Evolutionary conservation across 2,329 filamentous ascomycete genomes (phyloP).

Genomic region (Aspergillus melleus): DNA sequence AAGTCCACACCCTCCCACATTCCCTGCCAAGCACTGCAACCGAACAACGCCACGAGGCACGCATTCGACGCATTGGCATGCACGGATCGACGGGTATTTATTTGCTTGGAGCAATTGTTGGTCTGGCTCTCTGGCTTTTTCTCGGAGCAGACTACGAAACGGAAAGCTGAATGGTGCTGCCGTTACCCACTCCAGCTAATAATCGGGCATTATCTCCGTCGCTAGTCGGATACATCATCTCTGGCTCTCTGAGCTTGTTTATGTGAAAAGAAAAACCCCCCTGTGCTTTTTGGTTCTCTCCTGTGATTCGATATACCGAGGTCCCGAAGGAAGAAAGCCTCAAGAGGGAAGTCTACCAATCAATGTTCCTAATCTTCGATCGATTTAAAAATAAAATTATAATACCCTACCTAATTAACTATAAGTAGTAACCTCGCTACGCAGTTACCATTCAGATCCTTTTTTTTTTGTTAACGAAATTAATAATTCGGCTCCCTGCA

Average conservation of each 20-base stretch:
- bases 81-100: slow-evolving; percentile 19
- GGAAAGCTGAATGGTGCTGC: not conserved
- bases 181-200: not conserved
- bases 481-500: not conserved
- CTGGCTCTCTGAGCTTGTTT: not conserved
- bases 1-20: slow-evolving; percentile 4
- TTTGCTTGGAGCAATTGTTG: slow-evolving; percentile 2
- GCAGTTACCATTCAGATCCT: not conserved
- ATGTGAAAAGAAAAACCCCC: not conserved
- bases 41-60: slow-evolving; percentile 20
- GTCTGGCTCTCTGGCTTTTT: not conserved
- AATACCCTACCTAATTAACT: not conserved
- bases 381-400: not conserved
- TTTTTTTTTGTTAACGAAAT: not conserved
- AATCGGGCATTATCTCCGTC: not conserved
- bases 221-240: not conserved
- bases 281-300: not conserved
- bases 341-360: not conserved
- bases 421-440: not conserved
- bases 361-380: not conserved
- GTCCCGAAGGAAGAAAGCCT: not conserved
- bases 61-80: slow-evolving; percentile 15
- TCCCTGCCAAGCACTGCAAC: slow-evolving; percentile 12
- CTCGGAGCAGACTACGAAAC: not conserved
- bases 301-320: not conserved